Evolutionary conservation across 139 green algal species (phyloP).

Genomic region (Tetradesmus obliquus): DNA sequence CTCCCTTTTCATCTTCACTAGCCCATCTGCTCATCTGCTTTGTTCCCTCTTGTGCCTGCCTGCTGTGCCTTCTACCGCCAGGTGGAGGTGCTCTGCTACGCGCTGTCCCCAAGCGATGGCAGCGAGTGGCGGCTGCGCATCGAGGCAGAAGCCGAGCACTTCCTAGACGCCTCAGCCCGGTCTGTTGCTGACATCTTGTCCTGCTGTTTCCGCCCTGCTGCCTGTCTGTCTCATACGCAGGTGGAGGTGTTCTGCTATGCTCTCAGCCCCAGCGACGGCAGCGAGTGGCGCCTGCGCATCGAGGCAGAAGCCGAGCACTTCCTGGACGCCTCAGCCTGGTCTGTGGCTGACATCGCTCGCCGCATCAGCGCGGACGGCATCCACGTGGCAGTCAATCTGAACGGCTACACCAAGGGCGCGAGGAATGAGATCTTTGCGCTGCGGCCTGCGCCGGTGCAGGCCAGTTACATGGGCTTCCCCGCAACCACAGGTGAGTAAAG

Average conservation of each 20-base stretch:
- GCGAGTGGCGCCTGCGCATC: constrained; percentile 83
- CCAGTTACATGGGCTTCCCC: constrained; percentile 93
- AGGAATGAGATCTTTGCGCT: constrained; percentile 95
- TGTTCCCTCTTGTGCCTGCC: no score
- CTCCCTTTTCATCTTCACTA: no score
- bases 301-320: constrained; percentile 85
- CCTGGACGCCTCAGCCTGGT: constrained; percentile 72
- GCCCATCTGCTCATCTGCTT: no score
- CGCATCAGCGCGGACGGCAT: constrained; percentile 78
- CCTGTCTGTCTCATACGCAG: no score
- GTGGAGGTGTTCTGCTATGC: constrained; percentile 93
- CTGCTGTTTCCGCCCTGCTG: neutral
- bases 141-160: constrained; percentile 81
- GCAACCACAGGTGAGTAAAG: constrained; percentile 68
- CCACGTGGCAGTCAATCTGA: constrained; percentile 91
- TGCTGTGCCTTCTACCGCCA: no score
- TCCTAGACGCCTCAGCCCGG: constrained; percentile 77
- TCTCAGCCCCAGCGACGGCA: constrained; percentile 79
- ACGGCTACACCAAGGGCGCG: constrained; percentile 95
- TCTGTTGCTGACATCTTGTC: constrained; percentile 55
- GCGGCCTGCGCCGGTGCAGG: constrained; percentile 85
- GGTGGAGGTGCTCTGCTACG: constrained; percentile 46
- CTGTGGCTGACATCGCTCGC: constrained; percentile 66
- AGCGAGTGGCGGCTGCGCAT: constrained; percentile 66
- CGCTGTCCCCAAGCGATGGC: constrained; percentile 31